These are phyloP conservation scores for Aspergillus vadensis DNA, from an alignment of 2,329 filamentous ascomycete genomes.

Conservation along the genomic window DNA sequence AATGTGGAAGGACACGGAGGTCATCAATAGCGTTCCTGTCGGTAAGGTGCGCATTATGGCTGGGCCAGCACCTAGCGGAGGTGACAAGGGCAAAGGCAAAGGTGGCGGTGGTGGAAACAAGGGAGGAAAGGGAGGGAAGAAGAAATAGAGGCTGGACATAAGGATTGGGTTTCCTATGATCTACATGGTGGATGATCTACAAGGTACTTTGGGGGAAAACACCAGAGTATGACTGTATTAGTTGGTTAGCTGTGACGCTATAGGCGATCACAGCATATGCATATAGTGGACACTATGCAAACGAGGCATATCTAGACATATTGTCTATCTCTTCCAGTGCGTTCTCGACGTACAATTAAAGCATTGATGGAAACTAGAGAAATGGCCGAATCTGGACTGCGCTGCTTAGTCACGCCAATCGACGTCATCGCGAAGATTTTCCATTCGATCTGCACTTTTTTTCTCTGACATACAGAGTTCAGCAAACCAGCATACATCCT, in stretches of 20 bases:
- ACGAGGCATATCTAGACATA: no score
- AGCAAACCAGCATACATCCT: neutral
- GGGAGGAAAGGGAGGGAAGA: constrained; percentile 43
- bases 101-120: constrained; percentile 33
- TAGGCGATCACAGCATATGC: no score
- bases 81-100: constrained; percentile 42
- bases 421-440: constrained; percentile 25
- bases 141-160: constrained; percentile 33
- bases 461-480: neutral
- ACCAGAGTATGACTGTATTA: neutral
- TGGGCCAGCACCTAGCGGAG: constrained; percentile 56
- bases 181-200: neutral
- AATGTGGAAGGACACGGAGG: constrained; percentile 77
- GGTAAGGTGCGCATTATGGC: constrained; percentile 79
- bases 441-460: constrained; percentile 5
- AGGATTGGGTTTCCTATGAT: neutral
- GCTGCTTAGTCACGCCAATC: constrained; percentile 20
- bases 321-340: no score
- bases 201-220: neutral
- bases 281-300: no score
- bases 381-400: neutral
- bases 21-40: constrained; percentile 78
- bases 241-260: neutral
- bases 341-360: no score
- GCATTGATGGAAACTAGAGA: neutral